A percentile compares a stretch with the other conserved stretches of the same genome.
phyloP scores from a whole-genome alignment of 78 protist genomes.

The Dictyostelium intermedium region DNA sequence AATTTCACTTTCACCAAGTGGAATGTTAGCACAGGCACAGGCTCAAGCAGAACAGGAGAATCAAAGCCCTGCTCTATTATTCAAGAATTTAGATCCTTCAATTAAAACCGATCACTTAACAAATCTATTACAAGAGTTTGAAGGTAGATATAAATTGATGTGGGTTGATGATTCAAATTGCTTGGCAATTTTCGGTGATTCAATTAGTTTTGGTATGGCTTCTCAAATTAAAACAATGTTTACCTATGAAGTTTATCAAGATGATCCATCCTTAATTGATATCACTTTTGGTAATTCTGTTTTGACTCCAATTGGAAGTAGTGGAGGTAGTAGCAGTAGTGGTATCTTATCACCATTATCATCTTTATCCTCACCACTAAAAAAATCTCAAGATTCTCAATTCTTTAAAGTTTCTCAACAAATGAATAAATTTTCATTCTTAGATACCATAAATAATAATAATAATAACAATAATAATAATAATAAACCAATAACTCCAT shows the following conservation, averaged over 20 bases:
- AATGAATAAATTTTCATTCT: slow-evolving; percentile 20
- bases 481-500: neutral
- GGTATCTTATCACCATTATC: neutral
- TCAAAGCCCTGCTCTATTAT: slow-evolving; percentile 18
- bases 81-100: slow-evolving; percentile 13
- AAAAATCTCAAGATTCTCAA: neutral
- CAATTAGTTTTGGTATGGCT: neutral
- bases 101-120: slow-evolving; percentile 53
- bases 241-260: neutral
- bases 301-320: neutral
- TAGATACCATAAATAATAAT: neutral
- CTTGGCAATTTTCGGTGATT: slow-evolving; percentile 38
- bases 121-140: slow-evolving; percentile 46
- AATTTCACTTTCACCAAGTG: neutral
- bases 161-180: slow-evolving; percentile 61
- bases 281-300: neutral
- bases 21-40: neutral
- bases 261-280: slow-evolving; percentile 34
- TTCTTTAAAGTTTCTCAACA: slow-evolving; percentile 31
- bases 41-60: neutral
- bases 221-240: slow-evolving; percentile 41
- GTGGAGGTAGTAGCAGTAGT: neutral
- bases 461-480: neutral
- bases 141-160: slow-evolving; percentile 39
- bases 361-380: neutral